Percentiles rank a stretch among this genome's conserved stretches.
These are phyloP conservation scores for Achaetomiella virescens DNA, from an alignment of 495 filamentous ascomycete genomes.

Conservation along the genomic window DNA sequence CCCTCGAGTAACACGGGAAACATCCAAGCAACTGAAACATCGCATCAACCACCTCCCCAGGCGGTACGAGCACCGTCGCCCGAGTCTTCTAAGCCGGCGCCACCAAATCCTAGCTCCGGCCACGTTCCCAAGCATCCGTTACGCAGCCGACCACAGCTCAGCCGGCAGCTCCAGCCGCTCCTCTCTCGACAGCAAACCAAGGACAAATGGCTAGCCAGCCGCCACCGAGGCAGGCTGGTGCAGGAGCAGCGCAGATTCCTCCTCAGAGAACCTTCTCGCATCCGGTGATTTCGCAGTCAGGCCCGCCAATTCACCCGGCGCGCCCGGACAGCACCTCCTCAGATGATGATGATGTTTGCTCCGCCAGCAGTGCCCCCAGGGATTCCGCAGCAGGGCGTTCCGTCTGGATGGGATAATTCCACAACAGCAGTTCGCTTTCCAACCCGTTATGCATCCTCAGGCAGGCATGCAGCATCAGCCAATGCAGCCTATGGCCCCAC, in stretches of 20 bases:
- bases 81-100: not conserved
- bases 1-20: not conserved
- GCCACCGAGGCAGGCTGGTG: not conserved
- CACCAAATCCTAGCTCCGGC: not conserved
- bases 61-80: too few relatives aligned
- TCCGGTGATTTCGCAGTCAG: not conserved
- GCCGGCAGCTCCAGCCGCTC: not conserved
- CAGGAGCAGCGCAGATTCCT: not conserved
- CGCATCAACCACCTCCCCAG: not conserved
- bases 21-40: not conserved
- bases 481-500: not conserved
- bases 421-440: not conserved
- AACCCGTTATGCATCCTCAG: not conserved
- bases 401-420: not conserved
- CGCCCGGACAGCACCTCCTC: conserved; percentile 7
- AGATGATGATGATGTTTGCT: conserved; percentile 5
- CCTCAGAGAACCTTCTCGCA: not conserved
- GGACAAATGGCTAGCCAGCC: not conserved
- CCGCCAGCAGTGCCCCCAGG: not conserved
- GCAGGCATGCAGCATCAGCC: conserved; percentile 4
- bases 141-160: not conserved
- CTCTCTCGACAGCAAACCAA: not conserved
- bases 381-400: not conserved
- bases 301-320: not conserved
- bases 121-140: not conserved